Evolutionary conservation across 1,284 basidiomycete genomes (phyloP), one percentile per base, ranked within the genome.

Genomic region (Pseudozyma tsukubaensis): DNA sequence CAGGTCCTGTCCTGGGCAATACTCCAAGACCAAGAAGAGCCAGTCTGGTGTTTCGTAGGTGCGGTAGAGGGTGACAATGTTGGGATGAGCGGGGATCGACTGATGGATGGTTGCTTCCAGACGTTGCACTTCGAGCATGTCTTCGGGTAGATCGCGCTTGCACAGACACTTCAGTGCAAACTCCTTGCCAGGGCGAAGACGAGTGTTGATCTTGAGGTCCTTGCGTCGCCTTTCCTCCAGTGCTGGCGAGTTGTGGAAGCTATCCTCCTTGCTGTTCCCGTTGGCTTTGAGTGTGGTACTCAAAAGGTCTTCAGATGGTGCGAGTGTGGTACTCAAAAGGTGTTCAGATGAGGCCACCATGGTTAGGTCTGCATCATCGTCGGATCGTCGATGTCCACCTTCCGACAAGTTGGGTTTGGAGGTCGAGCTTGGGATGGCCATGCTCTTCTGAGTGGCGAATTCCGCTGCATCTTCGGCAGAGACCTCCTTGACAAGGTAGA

Each of bases 131-230:
- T 80, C 76, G 36, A 83, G 76, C 76, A 80, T 80, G 21, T 81
- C 79, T 10, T 78, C 72, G 10, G 71, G 60, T 21, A 83, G 52
- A 45, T 84, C 78, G 32, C 82, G 76, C 62, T 83, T 98, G 84
- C 92, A 94, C 64, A 99, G 88, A 85, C 94, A 94, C 88, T 99
- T 99, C 86, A 99, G 90, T 18, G 96, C 95, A 84, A 92, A 99
- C 84, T 97, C 91, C 64, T 92, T 73, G 21, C 63, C 56, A 35
- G 70, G 71, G 24, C 51, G 56, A 29, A 68, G 48, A 34, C 48
- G 54, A 2, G 62, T 70, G 50, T 62, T 50, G 50, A 75, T 43
- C 39, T 62, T 64, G 49, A 74, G 72, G n/a, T 74, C 59, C 45
- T 70, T 74, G 62, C 72, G 67, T 18, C 72, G 52, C 32, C 72